A percentile compares a stretch with the other conserved stretches of the same genome.
Conservation (phyloP, 371 early-diverging fungal genomes). For the Globomyces sp. region DNA sequence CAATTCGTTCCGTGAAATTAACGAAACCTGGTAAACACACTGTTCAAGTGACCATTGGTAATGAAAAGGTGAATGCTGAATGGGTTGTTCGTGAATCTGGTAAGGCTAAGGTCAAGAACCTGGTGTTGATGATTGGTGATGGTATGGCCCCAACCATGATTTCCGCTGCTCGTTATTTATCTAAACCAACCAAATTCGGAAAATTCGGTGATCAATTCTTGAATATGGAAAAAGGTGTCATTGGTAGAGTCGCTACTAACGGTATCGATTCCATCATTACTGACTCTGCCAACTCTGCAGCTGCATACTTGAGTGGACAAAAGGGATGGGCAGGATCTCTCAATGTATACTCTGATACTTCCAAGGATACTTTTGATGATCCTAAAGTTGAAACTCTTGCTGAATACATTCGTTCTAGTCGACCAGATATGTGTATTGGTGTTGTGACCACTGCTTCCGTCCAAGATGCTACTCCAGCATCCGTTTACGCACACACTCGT, state of each 20-base stretch:
- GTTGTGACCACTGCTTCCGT: constrained; percentile 70
- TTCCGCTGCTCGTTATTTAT: constrained; percentile 37
- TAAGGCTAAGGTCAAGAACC: constrained; percentile 69
- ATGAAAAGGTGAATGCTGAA: constrained; percentile 38
- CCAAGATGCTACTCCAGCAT: constrained; percentile 74
- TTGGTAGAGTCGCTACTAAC: constrained; percentile 69
- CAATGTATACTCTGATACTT: constrained; percentile 58
- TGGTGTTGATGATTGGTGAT: constrained; percentile 71
- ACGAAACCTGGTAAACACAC: constrained; percentile 59
- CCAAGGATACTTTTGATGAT: constrained; percentile 26
- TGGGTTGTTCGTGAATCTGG: constrained; percentile 54
- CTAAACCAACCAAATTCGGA: constrained; percentile 34
- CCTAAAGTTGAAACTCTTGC: constrained; percentile 59
- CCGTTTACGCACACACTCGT: constrained; percentile 65
- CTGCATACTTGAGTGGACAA: constrained; percentile 65
- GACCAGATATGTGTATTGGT: constrained; percentile 67
- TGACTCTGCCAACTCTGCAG: constrained; percentile 76
- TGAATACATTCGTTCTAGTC: constrained; percentile 63
- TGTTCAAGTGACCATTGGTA: constrained; percentile 47
- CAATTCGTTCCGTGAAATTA: constrained; percentile 58
- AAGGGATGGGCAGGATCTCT: constrained; percentile 61
- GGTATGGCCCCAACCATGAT: constrained; percentile 56
- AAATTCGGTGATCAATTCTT: constrained; percentile 49
- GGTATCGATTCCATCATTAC: constrained; percentile 71
- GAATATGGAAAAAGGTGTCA: constrained; percentile 59